Evolutionary conservation across 2,329 filamentous ascomycete species (phyloP).

Genomic region (Ceratocystis papillata): DNA sequence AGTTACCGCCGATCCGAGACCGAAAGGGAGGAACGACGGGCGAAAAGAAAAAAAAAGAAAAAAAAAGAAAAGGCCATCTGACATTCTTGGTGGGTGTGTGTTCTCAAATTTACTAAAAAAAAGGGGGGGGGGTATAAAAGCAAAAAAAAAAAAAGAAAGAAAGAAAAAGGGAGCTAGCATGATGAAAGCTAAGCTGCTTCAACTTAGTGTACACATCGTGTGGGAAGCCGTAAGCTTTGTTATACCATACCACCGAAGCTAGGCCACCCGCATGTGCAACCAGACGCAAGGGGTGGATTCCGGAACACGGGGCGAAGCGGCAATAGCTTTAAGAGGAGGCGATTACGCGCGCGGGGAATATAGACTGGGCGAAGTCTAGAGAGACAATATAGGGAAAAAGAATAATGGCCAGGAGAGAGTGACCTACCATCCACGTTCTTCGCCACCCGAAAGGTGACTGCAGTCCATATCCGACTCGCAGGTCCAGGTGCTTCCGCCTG

Average conservation of each 20-base stretch:
- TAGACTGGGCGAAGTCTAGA: not conserved
- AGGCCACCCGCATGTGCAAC: not conserved
- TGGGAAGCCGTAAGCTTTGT: no score
- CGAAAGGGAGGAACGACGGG: not conserved
- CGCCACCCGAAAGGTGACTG: constrained; percentile 64
- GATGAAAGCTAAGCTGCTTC: not conserved
- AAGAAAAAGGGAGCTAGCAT: not conserved
- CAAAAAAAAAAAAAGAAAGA: not conserved
- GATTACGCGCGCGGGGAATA: not conserved
- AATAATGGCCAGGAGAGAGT: constrained; percentile 24
- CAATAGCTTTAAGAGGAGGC: not conserved
- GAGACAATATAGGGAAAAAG: not conserved
- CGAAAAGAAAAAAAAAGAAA: not conserved
- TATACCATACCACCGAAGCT: no score
- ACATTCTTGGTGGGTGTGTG: not conserved
- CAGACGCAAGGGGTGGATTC: not conserved
- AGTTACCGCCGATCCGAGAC: not conserved
- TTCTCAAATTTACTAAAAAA: not conserved
- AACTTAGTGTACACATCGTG: no score
- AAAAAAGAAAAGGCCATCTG: not conserved
- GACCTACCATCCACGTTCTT: constrained; percentile 77
- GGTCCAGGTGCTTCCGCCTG: constrained; percentile 59
- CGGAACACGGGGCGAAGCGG: not conserved
- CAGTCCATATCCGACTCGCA: constrained; percentile 76
- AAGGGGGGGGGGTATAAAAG: not conserved